phyloP scores from a whole-genome alignment of 192 early-diverging fungal species.

The Phlyctochytrium bullatum region DNA sequence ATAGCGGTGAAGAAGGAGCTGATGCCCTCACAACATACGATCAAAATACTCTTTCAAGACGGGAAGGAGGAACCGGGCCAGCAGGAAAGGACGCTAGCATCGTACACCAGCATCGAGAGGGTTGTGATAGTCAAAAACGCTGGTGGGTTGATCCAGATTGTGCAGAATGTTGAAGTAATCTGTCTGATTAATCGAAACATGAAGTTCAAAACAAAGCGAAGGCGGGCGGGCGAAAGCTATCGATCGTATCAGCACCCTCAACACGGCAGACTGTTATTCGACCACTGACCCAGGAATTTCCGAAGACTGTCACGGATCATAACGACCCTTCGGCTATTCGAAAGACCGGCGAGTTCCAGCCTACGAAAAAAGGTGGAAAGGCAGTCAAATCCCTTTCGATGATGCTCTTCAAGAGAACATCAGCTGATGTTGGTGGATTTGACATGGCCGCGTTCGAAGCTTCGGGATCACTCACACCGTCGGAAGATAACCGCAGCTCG shows the following conservation, averaged over 20 bases:
- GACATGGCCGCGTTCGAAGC: slow-evolving; percentile 5
- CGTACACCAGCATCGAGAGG: slow-evolving; percentile 23
- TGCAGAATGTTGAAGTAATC: background rate
- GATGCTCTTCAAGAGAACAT: slow-evolving; percentile 31
- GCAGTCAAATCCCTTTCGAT: slow-evolving; percentile 32
- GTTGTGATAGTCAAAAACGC: slow-evolving; percentile 23
- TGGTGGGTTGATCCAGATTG: slow-evolving; percentile 10
- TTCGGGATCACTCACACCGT: slow-evolving; percentile 8
- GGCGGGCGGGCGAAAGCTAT: slow-evolving; percentile 25
- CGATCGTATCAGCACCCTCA: slow-evolving; percentile 26
- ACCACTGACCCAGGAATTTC: slow-evolving; percentile 34
- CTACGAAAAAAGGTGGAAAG: slow-evolving; percentile 20
- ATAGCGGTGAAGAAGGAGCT: slow-evolving; percentile 41
- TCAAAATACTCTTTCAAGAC: slow-evolving; percentile 29
- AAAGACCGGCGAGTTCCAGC: slow-evolving; percentile 14
- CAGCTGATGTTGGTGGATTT: background rate
- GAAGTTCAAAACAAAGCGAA: slow-evolving; percentile 7
- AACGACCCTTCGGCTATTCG: slow-evolving; percentile 5
- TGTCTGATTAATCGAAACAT: too few species aligned
- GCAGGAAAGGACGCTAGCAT: slow-evolving; percentile 10
- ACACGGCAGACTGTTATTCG: slow-evolving; percentile 18
- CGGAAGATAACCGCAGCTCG: slow-evolving; percentile 7
- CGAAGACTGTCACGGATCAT: slow-evolving; percentile 40
- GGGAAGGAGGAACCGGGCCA: slow-evolving; percentile 30
- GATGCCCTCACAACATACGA: slow-evolving; percentile 34